phyloP scores from a whole-genome alignment of 179 eudicot genomes.

The Patellifolia procumbens region DNA sequence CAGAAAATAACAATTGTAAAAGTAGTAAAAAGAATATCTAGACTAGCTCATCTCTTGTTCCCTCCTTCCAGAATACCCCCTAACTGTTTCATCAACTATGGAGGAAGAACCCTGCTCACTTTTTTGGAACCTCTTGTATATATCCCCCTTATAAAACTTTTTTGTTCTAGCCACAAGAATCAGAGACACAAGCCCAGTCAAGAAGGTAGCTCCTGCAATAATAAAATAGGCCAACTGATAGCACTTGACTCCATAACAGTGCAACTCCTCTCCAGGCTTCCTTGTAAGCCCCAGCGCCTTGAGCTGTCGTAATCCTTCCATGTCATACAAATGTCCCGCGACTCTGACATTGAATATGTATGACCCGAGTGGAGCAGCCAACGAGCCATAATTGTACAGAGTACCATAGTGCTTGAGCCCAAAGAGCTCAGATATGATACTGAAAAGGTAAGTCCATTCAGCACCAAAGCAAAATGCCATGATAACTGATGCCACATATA shows the following conservation, averaged over 20 bases:
- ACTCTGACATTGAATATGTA: constrained; percentile 35
- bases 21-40: background rate
- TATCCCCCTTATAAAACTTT: constrained; percentile 32
- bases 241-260: constrained; percentile 33
- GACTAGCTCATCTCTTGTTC: constrained; percentile 14
- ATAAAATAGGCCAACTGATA: constrained; percentile 32
- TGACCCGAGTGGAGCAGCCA: constrained; percentile 34
- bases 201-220: constrained; percentile 26
- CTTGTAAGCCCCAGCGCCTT: constrained; percentile 26
- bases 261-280: constrained; percentile 30
- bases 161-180: constrained; percentile 37
- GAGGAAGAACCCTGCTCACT: constrained; percentile 1
- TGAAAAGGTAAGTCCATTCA: constrained; percentile 31
- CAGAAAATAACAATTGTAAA: background rate
- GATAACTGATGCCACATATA: constrained; percentile 31
- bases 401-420: constrained; percentile 41
- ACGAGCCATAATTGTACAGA: constrained; percentile 33
- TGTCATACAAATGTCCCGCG: constrained; percentile 37
- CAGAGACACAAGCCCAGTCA: constrained; percentile 28
- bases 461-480: constrained; percentile 41
- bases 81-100: constrained; percentile 9
- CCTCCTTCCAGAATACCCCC: constrained; percentile 1
- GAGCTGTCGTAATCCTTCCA: constrained; percentile 32
- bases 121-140: constrained; percentile 29
- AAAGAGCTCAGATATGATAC: constrained; percentile 34